These are phyloP conservation scores for Plantago lanceolata DNA, from an alignment of 305 asterid genomes.

Conservation along the genomic window DNA sequence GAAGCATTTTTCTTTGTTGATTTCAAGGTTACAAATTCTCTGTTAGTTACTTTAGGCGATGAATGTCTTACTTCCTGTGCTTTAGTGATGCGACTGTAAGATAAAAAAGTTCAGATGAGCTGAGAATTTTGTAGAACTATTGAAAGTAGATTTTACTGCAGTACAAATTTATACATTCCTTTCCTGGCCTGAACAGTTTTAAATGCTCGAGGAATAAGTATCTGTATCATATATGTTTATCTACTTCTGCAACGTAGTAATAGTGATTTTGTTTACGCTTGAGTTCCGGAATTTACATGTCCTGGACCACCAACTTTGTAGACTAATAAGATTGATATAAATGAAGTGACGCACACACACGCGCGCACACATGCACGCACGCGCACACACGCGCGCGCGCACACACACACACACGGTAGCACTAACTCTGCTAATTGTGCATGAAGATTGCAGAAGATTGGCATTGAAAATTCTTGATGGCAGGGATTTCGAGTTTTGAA, in stretches of 20 bases:
- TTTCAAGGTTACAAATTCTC: conserved; percentile 10
- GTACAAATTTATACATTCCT: not conserved
- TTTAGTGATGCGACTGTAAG: conserved; percentile 20
- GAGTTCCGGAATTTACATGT: not conserved
- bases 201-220: not conserved
- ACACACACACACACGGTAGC: not conserved
- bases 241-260: not conserved
- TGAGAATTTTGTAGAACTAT: conserved; percentile 25
- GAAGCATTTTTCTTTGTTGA: conserved; percentile 17
- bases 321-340: not conserved
- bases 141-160: conserved; percentile 16
- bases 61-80: not conserved
- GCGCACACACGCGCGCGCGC: no score
- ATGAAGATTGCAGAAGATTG: no score
- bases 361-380: no score
- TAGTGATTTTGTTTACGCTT: not conserved
- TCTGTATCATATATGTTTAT: not conserved
- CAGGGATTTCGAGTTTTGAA: no score
- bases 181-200: not conserved
- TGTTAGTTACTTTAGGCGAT: conserved; percentile 11
- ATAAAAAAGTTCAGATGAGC: conserved; percentile 28
- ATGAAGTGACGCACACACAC: not conserved
- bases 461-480: not conserved
- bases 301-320: not conserved
- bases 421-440: not conserved